A percentile compares a stretch with the other conserved stretches of the same genome.
phyloP scores from a whole-genome alignment of 108 stramenopile genomes.

The Fistulifera pelliculosa region DNA sequence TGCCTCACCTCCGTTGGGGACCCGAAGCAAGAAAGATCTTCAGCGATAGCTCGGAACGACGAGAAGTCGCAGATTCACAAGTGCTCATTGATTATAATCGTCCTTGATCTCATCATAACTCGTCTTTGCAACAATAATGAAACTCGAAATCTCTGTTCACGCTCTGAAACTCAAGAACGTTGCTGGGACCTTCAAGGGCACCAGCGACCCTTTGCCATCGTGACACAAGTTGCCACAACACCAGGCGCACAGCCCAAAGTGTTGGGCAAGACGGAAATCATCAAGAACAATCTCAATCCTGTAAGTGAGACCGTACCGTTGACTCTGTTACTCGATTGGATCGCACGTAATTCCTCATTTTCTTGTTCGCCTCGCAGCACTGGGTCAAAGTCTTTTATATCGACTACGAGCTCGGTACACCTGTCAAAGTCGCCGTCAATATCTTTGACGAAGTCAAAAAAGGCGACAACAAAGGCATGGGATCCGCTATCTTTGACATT shows the following conservation, averaged over 20 bases:
- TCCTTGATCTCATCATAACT: too few relatives aligned
- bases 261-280: slow-evolving; percentile 68
- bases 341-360: too few relatives aligned
- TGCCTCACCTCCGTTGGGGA: too few relatives aligned
- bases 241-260: slow-evolving; percentile 39
- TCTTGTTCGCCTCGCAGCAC: slow-evolving; percentile 10
- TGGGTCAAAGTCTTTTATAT: slow-evolving; percentile 52
- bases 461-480: slow-evolving; percentile 43
- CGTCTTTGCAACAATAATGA: too few relatives aligned
- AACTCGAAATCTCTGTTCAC: slow-evolving; percentile 42
- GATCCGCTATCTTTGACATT: slow-evolving; percentile 60
- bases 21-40: too few relatives aligned
- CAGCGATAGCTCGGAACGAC: too few relatives aligned
- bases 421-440: slow-evolving; percentile 31
- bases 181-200: slow-evolving; percentile 65
- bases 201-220: slow-evolving; percentile 70
- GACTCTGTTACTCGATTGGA: too few relatives aligned
- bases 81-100: too few relatives aligned
- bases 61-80: too few relatives aligned
- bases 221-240: slow-evolving; percentile 44
- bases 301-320: too few relatives aligned
- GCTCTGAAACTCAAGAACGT: slow-evolving; percentile 64
- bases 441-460: slow-evolving; percentile 43
- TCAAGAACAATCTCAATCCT: slow-evolving; percentile 58
- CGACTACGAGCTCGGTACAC: slow-evolving; percentile 63